Percentiles rank a stretch among this genome's conserved stretches.
Evolutionary conservation across 2,329 filamentous ascomycete genomes (phyloP).

Genomic region (Sclerotinia sclerotiorum): DNA sequence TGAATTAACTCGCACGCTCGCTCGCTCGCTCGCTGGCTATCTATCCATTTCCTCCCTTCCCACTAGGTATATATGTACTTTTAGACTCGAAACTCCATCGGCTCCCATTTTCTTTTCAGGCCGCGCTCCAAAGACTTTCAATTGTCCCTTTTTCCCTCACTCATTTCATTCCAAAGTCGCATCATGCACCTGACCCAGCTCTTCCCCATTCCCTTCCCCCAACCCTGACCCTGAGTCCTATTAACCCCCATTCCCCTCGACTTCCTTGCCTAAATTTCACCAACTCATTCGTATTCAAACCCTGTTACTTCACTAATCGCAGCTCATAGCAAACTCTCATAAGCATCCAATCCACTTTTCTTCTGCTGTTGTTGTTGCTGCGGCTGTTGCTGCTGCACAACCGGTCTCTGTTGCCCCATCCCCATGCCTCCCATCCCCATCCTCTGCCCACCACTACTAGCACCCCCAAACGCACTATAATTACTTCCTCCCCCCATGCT

Average conservation of each 20-base stretch:
- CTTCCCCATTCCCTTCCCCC: too few species aligned
- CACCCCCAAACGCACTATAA: constrained; percentile 33
- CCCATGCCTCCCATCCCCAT: constrained; percentile 7
- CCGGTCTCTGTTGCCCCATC: constrained; percentile 20
- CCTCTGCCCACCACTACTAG: constrained; percentile 29
- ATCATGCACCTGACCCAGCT: background rate
- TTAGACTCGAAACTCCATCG: constrained; percentile 10
- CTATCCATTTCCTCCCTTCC: background rate
- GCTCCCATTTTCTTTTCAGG: background rate
- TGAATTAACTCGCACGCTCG: background rate
- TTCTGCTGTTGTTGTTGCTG: constrained; percentile 36
- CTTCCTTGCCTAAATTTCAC: background rate
- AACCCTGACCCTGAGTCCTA: background rate
- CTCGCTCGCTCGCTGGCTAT: background rate
- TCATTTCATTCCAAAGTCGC: background rate
- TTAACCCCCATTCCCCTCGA: background rate
- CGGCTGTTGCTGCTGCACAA: constrained; percentile 28
- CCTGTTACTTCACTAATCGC: background rate
- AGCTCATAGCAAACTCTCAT: constrained; percentile 53
- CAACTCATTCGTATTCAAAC: background rate
- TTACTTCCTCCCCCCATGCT: constrained; percentile 16
- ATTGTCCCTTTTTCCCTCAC: background rate
- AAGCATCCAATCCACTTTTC: constrained; percentile 53
- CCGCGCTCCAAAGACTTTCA: background rate
- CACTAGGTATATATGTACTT: constrained; percentile 6